Evolutionary conservation across 2,329 filamentous ascomycete genomes (phyloP).

Genomic region (Calonectria naviculata): DNA sequence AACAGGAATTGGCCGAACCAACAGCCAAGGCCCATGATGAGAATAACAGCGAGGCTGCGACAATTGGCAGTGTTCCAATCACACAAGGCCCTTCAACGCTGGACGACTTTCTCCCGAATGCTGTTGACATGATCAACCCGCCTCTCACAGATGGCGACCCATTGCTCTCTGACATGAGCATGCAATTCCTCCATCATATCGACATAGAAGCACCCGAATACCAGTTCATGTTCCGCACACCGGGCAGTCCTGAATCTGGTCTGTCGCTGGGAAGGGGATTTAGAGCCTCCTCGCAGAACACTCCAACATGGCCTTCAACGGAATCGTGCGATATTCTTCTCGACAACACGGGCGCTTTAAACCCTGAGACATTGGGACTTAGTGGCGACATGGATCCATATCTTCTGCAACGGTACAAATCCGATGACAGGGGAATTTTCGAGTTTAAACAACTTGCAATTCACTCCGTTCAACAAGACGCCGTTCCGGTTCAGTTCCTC

Average conservation of each 20-base stretch:
- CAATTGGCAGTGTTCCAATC: neutral
- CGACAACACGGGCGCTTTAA: neutral
- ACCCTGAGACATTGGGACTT: constrained; percentile 20
- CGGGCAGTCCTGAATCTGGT: neutral
- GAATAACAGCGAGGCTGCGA: too few relatives aligned
- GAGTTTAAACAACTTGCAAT: constrained; percentile 35
- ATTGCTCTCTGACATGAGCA: constrained; percentile 12
- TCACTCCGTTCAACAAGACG: constrained; percentile 23
- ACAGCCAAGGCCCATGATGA: neutral
- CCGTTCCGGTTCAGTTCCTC: constrained; percentile 27
- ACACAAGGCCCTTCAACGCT: neutral
- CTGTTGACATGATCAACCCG: neutral
- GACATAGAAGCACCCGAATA: constrained; percentile 19
- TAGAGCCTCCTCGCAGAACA: neutral
- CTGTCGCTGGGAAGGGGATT: neutral
- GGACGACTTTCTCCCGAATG: neutral
- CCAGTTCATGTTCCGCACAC: constrained; percentile 24
- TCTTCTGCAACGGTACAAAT: constrained; percentile 12
- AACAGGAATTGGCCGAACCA: neutral
- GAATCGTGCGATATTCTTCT: constrained; percentile 5
- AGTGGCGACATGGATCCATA: constrained; percentile 24
- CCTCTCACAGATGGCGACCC: neutral
- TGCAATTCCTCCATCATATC: constrained; percentile 20
- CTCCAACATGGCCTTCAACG: neutral
- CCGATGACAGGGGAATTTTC: constrained; percentile 25